Evolutionary conservation across 495 filamentous ascomycete genomes (phyloP).

Genomic region (Xylaria castorea): DNA sequence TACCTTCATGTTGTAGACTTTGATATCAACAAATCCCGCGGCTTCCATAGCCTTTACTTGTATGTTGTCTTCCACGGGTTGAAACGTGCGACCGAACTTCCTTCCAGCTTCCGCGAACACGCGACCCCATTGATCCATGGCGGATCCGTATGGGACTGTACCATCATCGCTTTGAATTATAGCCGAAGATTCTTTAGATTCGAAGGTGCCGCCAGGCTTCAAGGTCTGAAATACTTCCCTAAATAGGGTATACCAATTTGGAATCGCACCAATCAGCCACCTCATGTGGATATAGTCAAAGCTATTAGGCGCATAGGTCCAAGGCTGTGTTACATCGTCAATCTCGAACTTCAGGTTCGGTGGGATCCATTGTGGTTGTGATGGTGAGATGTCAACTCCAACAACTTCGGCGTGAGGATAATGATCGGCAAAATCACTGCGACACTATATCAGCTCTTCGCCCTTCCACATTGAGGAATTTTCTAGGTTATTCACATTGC

Average conservation of each 20-base stretch:
- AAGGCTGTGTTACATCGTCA: slow-evolving; percentile 57
- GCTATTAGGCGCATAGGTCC: slow-evolving; percentile 50
- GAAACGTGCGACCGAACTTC: slow-evolving; percentile 55
- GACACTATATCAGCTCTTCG: not conserved
- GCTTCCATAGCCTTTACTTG: slow-evolving; percentile 43
- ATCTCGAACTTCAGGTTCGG: slow-evolving; percentile 63
- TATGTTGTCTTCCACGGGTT: slow-evolving; percentile 48
- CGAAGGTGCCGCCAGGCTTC: slow-evolving; percentile 47
- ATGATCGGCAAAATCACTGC: slow-evolving; percentile 64
- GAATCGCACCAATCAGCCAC: slow-evolving; percentile 60
- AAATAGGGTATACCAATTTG: slow-evolving; percentile 59
- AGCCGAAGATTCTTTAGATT: slow-evolving; percentile 56
- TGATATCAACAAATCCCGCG: slow-evolving; percentile 52
- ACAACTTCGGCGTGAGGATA: slow-evolving; percentile 59
- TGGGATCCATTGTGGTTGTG: slow-evolving; percentile 56
- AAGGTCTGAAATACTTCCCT: slow-evolving; percentile 36
- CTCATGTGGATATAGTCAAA: slow-evolving; percentile 71
- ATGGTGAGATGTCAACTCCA: slow-evolving; percentile 63
- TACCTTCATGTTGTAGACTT: slow-evolving; percentile 51
- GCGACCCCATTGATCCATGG: slow-evolving; percentile 54
- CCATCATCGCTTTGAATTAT: slow-evolving; percentile 56
- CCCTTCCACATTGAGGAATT: not conserved
- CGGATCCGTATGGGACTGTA: slow-evolving; percentile 51
- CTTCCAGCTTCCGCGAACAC: slow-evolving; percentile 52
- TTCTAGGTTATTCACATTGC: slow-evolving; percentile 40